Evolutionary conservation across 2,329 filamentous ascomycete genomes (phyloP), one percentile per base, ranked within the genome.

Genomic region (Penicillium sp.): DNA sequence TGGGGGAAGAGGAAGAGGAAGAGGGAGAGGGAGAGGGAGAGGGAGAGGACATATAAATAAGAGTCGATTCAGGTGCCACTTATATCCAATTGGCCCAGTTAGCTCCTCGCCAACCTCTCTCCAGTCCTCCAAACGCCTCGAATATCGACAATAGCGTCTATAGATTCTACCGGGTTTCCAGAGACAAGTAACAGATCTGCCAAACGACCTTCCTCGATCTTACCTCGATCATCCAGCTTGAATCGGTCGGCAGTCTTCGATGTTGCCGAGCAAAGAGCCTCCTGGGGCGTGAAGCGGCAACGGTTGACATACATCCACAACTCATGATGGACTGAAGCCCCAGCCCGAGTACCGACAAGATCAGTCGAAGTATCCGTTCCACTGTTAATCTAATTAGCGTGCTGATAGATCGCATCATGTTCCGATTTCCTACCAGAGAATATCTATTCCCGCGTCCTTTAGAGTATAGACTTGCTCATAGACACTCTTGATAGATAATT

Each of bases 271-370:
- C 21, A 9, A 15, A 55, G 52, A n/a, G 52, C 44, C n/a, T 52
- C 49, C 8, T 49, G 10, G 7, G 49, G 52, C 1, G 48, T 54
- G 26, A 51, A 54, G 4, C 26, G 47, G 34, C 51, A 51, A 8
- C 43, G 37, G 18, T 54, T 51, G 24, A 54, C 51, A 43, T 39
- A 47, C 47, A 54, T 46, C 51, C 48, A 54, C 6, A 54, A 43
- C 24, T 48, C 48, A 18, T 54, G 37, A 32, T 51, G 43, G 5
- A 54, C 47, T 2, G 48, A 51, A n/a, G 36, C 40, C 3, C 52
- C 49, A 37, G 39, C 17, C 12, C 47, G 43, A 20, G 48, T 55
- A 24, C 52, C 52, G 3, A 26, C 6, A 21, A 54, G 27, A n/a
- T 47, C 43, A 18, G 15, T 26, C 4, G 47, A 36, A 1, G 52